Evolutionary conservation across 371 early-diverging fungal species (phyloP), one percentile per base, ranked within the genome.

Genomic region (Blakeslea trispora): DNA sequence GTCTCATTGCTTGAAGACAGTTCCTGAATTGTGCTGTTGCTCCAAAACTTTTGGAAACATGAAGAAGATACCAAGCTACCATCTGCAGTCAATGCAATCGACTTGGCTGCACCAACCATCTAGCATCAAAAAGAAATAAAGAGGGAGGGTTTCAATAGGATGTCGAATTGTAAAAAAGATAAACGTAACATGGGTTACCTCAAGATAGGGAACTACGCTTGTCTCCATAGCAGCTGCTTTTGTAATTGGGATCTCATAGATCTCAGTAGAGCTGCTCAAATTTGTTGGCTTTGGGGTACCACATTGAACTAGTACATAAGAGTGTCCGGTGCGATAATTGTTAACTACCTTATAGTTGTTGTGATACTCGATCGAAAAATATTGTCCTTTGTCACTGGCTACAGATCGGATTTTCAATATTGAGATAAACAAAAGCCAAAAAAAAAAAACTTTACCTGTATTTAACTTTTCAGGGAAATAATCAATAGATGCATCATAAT

Each of bases 261-360:
- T 53, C 51, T 81, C 71, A 23, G 83, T 81, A 24, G 63, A 75
- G 50, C 75, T 76, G 54, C 76, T 66, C 44, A 84, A 65, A 31
- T 64, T 60, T 21, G 72, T 17, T 7, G 90, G 89, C 39, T 59
- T 50, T 35, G 77, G 73, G 24, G 90, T 78, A 50, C 91, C 88
- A 64, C 91, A 87, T 70, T 88, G 89, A 61, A 85, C 84, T 55
- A 91, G 79, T 15, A 80, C 73, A 45, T 82, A 86, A 9, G 71
- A 68, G 9, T 62, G 43, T 43, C 66, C 63, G 23, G 70, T 80
- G 50, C 75, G 62, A 47, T 62, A 72, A 52, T 81, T 77, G 37
- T 69, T 72, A 18, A 87, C 58, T 3, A 85, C 55, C 69, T 88
- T 88, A 71, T 87, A 87, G 52, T 80, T 81, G 62, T 84, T 85